Conservation (phyloP, 345 rosid species). For the Aquilaria malaccensis region DNA sequence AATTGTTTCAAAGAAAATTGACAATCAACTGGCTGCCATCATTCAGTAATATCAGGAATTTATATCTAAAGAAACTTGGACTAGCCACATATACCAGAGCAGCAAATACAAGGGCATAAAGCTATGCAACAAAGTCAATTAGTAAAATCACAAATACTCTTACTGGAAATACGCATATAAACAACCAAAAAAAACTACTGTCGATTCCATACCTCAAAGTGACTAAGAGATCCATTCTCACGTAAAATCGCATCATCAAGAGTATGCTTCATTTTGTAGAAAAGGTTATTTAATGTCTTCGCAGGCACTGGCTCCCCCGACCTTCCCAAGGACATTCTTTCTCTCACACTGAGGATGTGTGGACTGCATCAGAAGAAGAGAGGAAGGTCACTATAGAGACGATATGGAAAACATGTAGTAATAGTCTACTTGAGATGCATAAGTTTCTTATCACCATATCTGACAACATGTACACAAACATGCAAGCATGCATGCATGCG, state of each 20-base stretch:
- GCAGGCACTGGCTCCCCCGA: conserved; percentile 56
- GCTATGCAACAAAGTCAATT: neutral
- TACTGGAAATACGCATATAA: too few relatives aligned
- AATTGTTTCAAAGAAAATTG: too few relatives aligned
- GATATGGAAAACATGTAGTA: too few relatives aligned
- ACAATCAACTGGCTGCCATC: too few relatives aligned
- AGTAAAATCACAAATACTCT: neutral
- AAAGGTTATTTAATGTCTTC: conserved; percentile 42
- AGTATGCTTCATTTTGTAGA: conserved; percentile 38
- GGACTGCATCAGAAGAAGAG: conserved; percentile 42
- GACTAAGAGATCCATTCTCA: conserved; percentile 68
- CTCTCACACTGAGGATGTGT: conserved; percentile 69
- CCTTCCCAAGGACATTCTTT: conserved; percentile 62
- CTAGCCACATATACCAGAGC: too few relatives aligned
- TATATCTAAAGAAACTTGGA: too few relatives aligned
- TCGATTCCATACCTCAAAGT: conserved; percentile 70
- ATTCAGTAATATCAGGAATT: too few relatives aligned
- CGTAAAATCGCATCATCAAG: conserved; percentile 50
- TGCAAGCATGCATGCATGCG: too few relatives aligned
- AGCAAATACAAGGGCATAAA: neutral
- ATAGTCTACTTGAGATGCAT: too few relatives aligned
- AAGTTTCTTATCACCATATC: too few relatives aligned
- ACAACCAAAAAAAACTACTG: neutral
- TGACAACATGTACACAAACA: too few relatives aligned
- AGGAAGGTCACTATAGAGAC: neutral